Conservation (phyloP, 2,329 filamentous ascomycete species). For the Diplodia sapinea region DNA sequence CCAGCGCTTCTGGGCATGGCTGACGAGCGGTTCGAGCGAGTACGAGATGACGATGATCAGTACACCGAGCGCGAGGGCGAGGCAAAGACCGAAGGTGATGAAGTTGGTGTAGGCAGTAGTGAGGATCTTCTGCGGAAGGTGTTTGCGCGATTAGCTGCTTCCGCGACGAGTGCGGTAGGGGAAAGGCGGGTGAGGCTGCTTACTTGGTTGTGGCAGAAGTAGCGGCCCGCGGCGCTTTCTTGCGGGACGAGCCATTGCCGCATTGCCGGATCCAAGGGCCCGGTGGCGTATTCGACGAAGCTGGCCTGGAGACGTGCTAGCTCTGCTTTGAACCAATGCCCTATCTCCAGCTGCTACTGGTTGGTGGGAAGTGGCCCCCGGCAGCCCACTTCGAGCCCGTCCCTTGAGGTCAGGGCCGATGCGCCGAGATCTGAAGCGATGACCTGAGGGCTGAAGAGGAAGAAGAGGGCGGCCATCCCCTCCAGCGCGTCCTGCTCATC, state of each 20-base stretch:
- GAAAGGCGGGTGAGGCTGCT: too few relatives aligned
- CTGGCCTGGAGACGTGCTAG: constrained; percentile 31
- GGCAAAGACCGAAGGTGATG: constrained; percentile 37
- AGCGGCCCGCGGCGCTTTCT: too few relatives aligned
- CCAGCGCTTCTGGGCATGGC: constrained; percentile 29
- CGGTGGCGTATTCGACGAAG: constrained; percentile 7
- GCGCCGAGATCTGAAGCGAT: neutral
- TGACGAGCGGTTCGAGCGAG: constrained; percentile 20
- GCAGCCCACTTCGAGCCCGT: neutral
- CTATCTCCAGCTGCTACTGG: constrained; percentile 34
- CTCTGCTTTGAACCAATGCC: constrained; percentile 26
- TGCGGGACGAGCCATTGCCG: too few relatives aligned
- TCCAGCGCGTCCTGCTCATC: neutral
- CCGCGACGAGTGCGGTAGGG: too few relatives aligned
- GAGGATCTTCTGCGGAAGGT: constrained; percentile 10
- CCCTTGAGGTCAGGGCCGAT: constrained; percentile 17
- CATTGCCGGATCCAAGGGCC: too few relatives aligned
- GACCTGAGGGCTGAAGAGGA: neutral
- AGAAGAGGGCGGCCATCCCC: neutral
- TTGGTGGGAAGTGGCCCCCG: constrained; percentile 29
- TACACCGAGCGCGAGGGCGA: constrained; percentile 36
- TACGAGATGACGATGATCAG: constrained; percentile 35
- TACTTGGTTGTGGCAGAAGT: too few relatives aligned
- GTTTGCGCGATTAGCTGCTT: too few relatives aligned
- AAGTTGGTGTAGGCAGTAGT: constrained; percentile 34